Conservation (phyloP, 78 protist genomes). For the Speleostelium caveatum region DNA sequence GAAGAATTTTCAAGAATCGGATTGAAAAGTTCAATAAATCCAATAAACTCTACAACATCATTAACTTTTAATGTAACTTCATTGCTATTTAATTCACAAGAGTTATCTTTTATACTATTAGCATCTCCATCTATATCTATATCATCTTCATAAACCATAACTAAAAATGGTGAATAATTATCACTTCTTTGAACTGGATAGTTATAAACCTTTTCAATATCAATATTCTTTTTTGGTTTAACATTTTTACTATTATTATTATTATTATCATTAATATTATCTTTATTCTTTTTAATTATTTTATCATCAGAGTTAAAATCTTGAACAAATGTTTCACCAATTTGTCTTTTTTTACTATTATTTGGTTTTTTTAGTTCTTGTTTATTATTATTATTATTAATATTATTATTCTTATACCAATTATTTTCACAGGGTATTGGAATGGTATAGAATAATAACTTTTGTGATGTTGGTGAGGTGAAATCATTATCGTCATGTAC, state of each 20-base stretch:
- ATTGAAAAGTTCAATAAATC: conserved; percentile 25
- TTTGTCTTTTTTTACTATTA: background rate
- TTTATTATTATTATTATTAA: background rate
- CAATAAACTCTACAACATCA: conserved; percentile 62
- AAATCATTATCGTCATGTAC: conserved; percentile 6
- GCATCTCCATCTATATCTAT: background rate
- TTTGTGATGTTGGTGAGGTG: conserved; percentile 12
- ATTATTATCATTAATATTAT: no score
- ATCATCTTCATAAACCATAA: conserved; percentile 34
- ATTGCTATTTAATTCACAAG: background rate
- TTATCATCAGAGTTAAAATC: no score
- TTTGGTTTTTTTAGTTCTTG: conserved; percentile 2
- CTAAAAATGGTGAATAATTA: conserved; percentile 38
- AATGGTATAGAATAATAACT: conserved; percentile 11
- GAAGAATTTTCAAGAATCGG: background rate
- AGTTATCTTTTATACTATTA: background rate
- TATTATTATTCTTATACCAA: conserved; percentile 23
- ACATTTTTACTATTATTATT: conserved; percentile 8
- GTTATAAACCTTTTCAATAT: conserved; percentile 45
- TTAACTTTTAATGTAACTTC: conserved; percentile 31
- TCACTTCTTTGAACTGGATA: conserved; percentile 29
- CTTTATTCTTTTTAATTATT: conserved; percentile 7
- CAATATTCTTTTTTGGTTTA: conserved; percentile 6
- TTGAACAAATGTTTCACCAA: no score
- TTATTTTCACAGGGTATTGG: conserved; percentile 69